Base-by-base conservation (phyloP, 306 rosid genomes). In the Leucaena leucocephala region DNA sequence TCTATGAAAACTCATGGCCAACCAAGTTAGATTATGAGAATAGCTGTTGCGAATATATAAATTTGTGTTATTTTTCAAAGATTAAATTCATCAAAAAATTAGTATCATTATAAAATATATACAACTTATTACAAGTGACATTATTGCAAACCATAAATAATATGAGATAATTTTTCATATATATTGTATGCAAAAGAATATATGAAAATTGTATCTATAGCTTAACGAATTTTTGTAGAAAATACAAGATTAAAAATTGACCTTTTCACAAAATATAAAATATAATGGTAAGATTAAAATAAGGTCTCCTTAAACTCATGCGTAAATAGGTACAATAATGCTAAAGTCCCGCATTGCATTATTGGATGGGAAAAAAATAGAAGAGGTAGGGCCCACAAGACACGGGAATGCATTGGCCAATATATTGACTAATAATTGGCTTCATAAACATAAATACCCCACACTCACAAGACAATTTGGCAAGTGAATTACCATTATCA, bases 391-490 rank as follows among this genome's bases (percentile, higher is more conserved):
- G 44, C 81, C 84, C 71, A 50, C 34, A 35, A 46, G 79, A 64
- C 77, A 27, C 75, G 67, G 55, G 76, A 73, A 54, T 49, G 44
- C 15, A 62, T 87, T 70, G 79, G 58, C 72, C 14, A 82, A 83
- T 86, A 59, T 85, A 59, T 85, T 55, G 78, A 49, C 71, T 16
- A 85, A 84, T 85, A 65, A 86, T 81, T 84, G 88, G 79, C 43
- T 21, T 43, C 75, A 72, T 76, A 57, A 75, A 81, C 78, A 50
- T 11, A 11, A 22, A 58, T 84, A 80, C 73, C 82, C 85, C 77
- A 64, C 85, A 52, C 81, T 85, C 76, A 82, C n/a, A 4, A 35
- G 52, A 78, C 86, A 72, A 54, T 61, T 64, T 54, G 67, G 86
- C 89, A 89, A 82, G 89, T 89, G 90, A 86, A 78, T 82, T 19